Evolutionary conservation across 2,329 filamentous ascomycete species (phyloP).

Genomic region (Neoscytalidium dimidiatum): DNA sequence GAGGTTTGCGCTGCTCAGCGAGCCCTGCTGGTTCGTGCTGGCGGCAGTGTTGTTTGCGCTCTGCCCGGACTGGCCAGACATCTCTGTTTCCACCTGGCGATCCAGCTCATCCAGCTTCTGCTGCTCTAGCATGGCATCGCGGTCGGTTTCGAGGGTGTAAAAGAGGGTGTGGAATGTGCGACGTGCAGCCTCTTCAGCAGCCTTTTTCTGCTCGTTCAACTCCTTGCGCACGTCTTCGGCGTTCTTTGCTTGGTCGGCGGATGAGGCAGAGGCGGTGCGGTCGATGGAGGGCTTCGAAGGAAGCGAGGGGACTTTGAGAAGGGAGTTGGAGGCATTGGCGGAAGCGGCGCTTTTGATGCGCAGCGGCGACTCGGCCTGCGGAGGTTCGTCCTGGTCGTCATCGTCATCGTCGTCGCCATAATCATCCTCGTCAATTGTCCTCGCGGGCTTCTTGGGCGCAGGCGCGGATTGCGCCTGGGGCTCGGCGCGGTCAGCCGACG

Average conservation of each 20-base stretch:
- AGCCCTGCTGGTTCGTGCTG: conserved; percentile 71
- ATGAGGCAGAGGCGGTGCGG: conserved; percentile 56
- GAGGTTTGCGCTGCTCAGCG: conserved; percentile 88
- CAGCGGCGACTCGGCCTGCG: conserved; percentile 48
- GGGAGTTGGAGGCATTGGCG: conserved; percentile 53
- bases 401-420: conserved; percentile 81
- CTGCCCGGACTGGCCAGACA: conserved; percentile 62
- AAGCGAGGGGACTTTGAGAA: conserved; percentile 68
- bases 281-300: conserved; percentile 61
- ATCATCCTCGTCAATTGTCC: conserved; percentile 80
- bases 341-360: conserved; percentile 56
- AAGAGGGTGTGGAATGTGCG: conserved; percentile 91
- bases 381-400: conserved; percentile 36
- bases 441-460: conserved; percentile 71
- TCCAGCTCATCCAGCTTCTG: conserved; percentile 96
- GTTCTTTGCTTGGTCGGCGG: conserved; percentile 61
- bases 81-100: conserved; percentile 92
- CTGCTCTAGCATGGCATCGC: conserved; percentile 95
- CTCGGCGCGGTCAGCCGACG: conserved; percentile 36
- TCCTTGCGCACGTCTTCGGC: conserved; percentile 90
- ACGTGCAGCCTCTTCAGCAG: conserved; percentile 85
- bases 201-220: conserved; percentile 87
- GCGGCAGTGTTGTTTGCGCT: conserved; percentile 57
- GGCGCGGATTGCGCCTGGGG: conserved; percentile 48
- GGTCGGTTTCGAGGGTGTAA: conserved; percentile 92